Conservation (phyloP, 2,329 filamentous ascomycete genomes). For the Colletotrichum lini region DNA sequence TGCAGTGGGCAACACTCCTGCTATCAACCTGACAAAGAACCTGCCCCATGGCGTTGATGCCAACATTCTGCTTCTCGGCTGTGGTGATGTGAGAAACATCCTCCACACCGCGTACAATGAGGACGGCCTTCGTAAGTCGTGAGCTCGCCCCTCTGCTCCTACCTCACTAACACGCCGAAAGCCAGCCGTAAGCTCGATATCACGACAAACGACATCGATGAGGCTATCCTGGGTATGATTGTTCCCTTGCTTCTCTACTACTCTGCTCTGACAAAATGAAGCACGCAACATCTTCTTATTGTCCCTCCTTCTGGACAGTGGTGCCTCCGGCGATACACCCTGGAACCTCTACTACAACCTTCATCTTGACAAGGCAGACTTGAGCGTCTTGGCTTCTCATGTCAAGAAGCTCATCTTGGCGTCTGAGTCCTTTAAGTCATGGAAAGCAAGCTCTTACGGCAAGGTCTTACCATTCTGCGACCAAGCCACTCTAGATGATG, state of each 20-base stretch:
- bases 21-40: constrained; percentile 62
- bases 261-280: constrained; percentile 46
- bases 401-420: constrained; percentile 56
- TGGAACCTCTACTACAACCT: constrained; percentile 72
- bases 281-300: constrained; percentile 70
- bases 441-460: constrained; percentile 63
- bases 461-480: constrained; percentile 64
- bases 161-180: constrained; percentile 47
- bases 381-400: constrained; percentile 51
- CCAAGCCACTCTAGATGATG: constrained; percentile 56
- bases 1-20: constrained; percentile 69
- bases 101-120: constrained; percentile 67
- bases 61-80: constrained; percentile 67
- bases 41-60: constrained; percentile 65
- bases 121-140: constrained; percentile 52
- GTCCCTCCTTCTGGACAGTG: constrained; percentile 62
- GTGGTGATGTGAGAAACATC: constrained; percentile 70
- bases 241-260: background rate
- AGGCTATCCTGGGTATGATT: constrained; percentile 63
- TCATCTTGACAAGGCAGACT: constrained; percentile 57
- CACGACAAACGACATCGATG: constrained; percentile 69
- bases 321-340: constrained; percentile 47
- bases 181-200: constrained; percentile 63
- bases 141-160: background rate
- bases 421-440: constrained; percentile 57